phyloP scores from a whole-genome alignment of 108 stramenopile genomes.

The Phaeodactylum tricornutum region DNA sequence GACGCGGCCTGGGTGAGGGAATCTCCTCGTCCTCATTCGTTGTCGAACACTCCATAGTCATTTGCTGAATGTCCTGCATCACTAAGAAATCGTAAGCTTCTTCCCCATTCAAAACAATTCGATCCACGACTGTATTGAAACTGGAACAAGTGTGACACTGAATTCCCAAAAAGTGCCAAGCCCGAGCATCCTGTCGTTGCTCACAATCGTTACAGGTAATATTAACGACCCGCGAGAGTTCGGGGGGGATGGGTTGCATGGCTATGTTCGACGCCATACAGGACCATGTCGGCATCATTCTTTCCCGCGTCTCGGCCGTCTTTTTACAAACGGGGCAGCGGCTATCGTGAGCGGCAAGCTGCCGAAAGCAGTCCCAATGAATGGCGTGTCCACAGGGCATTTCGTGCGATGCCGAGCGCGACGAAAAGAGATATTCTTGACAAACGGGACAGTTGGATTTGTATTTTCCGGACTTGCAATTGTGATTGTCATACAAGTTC shows the following conservation, averaged over 20 bases:
- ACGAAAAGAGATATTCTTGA: conserved; percentile 72
- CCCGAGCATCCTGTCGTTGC: conserved; percentile 34
- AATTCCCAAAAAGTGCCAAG: conserved; percentile 81
- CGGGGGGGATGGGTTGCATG: conserved; percentile 70
- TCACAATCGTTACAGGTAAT: conserved; percentile 81
- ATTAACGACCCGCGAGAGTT: conserved; percentile 71
- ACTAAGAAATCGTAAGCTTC: conserved; percentile 72
- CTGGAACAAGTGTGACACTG: conserved; percentile 57
- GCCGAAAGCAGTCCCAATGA: conserved; percentile 73
- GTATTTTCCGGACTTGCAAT: conserved; percentile 81
- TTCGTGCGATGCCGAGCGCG: conserved; percentile 64
- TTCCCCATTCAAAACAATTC: conserved; percentile 55
- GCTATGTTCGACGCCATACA: conserved; percentile 74
- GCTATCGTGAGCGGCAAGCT: conserved; percentile 62
- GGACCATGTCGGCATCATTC: conserved; percentile 76
- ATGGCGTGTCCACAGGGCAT: conserved; percentile 84
- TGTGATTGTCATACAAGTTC: conserved; percentile 53
- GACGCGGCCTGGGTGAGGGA: too few relatives aligned
- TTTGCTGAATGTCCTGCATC: conserved; percentile 7
- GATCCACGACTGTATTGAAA: conserved; percentile 74
- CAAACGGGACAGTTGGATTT: conserved; percentile 83
- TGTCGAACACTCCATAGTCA: too few relatives aligned
- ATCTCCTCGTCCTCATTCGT: too few relatives aligned
- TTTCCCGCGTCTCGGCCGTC: conserved; percentile 80
- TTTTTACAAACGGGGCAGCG: conserved; percentile 85